Evolutionary conservation across 1,284 basidiomycete species (phyloP).

Genomic region (Ceratobasidium sp.): DNA sequence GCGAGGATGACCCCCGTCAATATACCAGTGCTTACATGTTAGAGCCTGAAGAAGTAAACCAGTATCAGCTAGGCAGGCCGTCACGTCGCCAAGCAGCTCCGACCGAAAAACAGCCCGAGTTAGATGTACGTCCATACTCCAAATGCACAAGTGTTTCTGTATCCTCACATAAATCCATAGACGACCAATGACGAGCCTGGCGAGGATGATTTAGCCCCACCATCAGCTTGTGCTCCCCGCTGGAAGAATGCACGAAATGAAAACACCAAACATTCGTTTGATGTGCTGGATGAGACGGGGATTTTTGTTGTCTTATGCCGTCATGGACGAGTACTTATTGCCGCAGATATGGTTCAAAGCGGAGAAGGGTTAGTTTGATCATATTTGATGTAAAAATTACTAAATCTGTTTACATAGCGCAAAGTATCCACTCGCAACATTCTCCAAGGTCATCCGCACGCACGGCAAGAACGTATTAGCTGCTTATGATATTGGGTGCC

Average conservation of each 20-base stretch:
- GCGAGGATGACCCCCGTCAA: slow-evolving; percentile 48
- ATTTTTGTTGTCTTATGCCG: slow-evolving; percentile 57
- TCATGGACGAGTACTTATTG: slow-evolving; percentile 57
- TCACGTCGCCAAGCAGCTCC: slow-evolving; percentile 47
- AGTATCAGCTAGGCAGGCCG: slow-evolving; percentile 49
- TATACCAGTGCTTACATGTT: slow-evolving; percentile 54
- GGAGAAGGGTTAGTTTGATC: slow-evolving; percentile 55
- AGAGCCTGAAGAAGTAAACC: slow-evolving; percentile 51
- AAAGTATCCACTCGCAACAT: slow-evolving; percentile 58
- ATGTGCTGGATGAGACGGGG: slow-evolving; percentile 56
- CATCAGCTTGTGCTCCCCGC: slow-evolving; percentile 50
- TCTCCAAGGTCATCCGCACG: neutral
- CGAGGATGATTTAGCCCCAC: slow-evolving; percentile 48
- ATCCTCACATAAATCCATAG: neutral
- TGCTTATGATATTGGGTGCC: slow-evolving; percentile 60
- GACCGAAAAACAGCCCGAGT: no score
- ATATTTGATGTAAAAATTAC: no score
- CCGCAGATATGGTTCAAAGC: slow-evolving; percentile 58
- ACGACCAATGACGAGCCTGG: neutral
- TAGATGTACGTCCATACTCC: no score
- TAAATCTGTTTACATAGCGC: slow-evolving; percentile 54
- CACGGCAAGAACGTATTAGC: slow-evolving; percentile 50
- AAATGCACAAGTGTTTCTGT: no score
- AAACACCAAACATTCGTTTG: slow-evolving; percentile 55
- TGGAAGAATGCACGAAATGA: slow-evolving; percentile 53